phyloP scores from a whole-genome alignment of 192 early-diverging fungal genomes.

The Backusella circina region DNA sequence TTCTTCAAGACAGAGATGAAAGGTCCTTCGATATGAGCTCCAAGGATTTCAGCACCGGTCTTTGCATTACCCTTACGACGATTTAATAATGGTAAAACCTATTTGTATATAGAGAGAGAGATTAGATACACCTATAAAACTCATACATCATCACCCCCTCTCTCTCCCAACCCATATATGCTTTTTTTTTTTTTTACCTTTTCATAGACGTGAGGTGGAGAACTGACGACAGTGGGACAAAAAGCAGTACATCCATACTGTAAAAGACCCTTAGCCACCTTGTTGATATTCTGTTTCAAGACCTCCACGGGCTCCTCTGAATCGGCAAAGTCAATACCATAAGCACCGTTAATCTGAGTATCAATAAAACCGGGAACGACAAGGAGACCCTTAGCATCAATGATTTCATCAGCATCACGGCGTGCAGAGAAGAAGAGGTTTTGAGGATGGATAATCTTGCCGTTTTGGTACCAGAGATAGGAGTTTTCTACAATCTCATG shows the following conservation, averaged over 20 bases:
- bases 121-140: background rate
- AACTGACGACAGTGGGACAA: slow-evolving; percentile 79
- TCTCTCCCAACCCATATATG: too few species aligned
- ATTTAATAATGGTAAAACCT: slow-evolving; percentile 63
- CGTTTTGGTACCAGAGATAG: slow-evolving; percentile 69
- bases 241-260: slow-evolving; percentile 79
- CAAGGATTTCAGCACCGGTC: slow-evolving; percentile 68
- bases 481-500: slow-evolving; percentile 69
- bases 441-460: slow-evolving; percentile 76
- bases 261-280: slow-evolving; percentile 71
- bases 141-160: background rate
- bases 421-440: slow-evolving; percentile 66
- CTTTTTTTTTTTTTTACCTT: slow-evolving; percentile 42
- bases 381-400: slow-evolving; percentile 70
- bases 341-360: slow-evolving; percentile 80
- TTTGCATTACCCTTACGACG: slow-evolving; percentile 58
- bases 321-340: slow-evolving; percentile 74
- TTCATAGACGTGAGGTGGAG: slow-evolving; percentile 66
- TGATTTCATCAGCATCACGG: slow-evolving; percentile 60
- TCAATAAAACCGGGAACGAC: slow-evolving; percentile 79
- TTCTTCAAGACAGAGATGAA: slow-evolving; percentile 61
- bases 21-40: slow-evolving; percentile 67
- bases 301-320: slow-evolving; percentile 49
- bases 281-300: slow-evolving; percentile 58
- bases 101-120: background rate